phyloP scores from a whole-genome alignment of 2,329 filamentous ascomycete genomes.

The Penicillium freii region DNA sequence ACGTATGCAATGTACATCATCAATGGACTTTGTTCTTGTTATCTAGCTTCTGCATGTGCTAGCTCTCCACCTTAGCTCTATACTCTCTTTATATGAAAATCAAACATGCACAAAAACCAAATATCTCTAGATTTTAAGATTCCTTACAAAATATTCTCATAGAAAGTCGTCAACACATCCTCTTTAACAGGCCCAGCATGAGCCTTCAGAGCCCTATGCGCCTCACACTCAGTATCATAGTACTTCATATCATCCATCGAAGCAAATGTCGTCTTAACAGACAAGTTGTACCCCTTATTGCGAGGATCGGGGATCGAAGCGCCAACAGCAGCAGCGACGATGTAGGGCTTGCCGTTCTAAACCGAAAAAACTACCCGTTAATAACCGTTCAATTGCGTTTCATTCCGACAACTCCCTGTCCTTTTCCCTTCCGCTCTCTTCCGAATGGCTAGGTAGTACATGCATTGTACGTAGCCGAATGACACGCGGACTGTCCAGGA shows the following conservation, averaged over 20 bases:
- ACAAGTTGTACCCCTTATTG: constrained; percentile 64
- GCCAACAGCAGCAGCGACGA: constrained; percentile 58
- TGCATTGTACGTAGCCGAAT: neutral
- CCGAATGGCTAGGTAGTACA: neutral
- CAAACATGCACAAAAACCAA: neutral
- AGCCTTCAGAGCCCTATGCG: constrained; percentile 52
- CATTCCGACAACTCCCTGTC: neutral
- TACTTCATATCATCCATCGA: constrained; percentile 67
- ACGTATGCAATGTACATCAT: constrained; percentile 31
- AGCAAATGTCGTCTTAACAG: constrained; percentile 62
- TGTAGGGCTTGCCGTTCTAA: constrained; percentile 70
- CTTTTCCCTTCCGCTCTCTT: neutral
- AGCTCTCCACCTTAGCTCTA: neutral
- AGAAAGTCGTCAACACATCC: constrained; percentile 40
- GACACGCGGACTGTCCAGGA: neutral
- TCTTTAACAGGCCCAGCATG: constrained; percentile 33
- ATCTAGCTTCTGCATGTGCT: neutral
- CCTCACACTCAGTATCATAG: constrained; percentile 62
- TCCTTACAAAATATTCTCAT: constrained; percentile 36
- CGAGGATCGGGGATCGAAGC: constrained; percentile 57
- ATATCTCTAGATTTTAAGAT: neutral
- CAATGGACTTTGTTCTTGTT: constrained; percentile 13
- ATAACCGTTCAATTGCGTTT: neutral
- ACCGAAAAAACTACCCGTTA: neutral
- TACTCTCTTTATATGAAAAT: neutral